A percentile compares a stretch with the other conserved stretches of the same genome.
Evolutionary conservation across 805 yeast species (phyloP).

Genomic region (Ogataea nitratoaversa): DNA sequence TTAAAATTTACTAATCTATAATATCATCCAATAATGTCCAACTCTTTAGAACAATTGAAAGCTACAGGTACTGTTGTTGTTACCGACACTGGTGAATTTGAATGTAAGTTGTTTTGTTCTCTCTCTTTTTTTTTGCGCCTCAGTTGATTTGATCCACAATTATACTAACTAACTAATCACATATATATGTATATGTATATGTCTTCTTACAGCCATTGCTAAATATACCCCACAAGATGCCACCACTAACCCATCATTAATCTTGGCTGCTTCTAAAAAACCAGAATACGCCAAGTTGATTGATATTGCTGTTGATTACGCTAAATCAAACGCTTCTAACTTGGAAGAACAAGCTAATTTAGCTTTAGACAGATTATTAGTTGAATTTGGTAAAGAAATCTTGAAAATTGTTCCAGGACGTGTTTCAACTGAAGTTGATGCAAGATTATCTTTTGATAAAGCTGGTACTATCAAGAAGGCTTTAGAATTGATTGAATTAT

Average conservation of each 20-base stretch:
- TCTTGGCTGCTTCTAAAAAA: constrained; percentile 91
- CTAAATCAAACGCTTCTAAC: constrained; percentile 56
- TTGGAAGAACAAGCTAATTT: constrained; percentile 66
- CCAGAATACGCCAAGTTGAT: constrained; percentile 83
- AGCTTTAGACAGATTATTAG: constrained; percentile 89
- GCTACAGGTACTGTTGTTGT: constrained; percentile 95
- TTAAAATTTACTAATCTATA: background rate
- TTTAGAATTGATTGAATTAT: constrained; percentile 78
- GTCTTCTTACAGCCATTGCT: constrained; percentile 56
- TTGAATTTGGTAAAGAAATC: constrained; percentile 94
- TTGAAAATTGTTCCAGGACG: constrained; percentile 96
- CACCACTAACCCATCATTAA: constrained; percentile 97
- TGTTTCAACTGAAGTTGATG: constrained; percentile 98
- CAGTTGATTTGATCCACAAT: constrained; percentile 9
- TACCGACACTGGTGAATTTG: constrained; percentile 99
- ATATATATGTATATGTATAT: too few species aligned
- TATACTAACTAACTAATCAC: constrained; percentile 12
- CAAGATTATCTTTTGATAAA: constrained; percentile 94
- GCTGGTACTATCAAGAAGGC: constrained; percentile 94
- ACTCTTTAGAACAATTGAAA: constrained; percentile 88
- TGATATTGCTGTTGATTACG: constrained; percentile 87
- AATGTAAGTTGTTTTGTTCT: constrained; percentile 42
- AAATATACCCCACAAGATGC: constrained; percentile 99
- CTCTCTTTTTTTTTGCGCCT: background rate
- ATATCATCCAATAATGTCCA: constrained; percentile 16